Evolutionary conservation across 2,329 filamentous ascomycete species (phyloP), one percentile per base, ranked within the genome.

Genomic region (Alternaria longipes): DNA sequence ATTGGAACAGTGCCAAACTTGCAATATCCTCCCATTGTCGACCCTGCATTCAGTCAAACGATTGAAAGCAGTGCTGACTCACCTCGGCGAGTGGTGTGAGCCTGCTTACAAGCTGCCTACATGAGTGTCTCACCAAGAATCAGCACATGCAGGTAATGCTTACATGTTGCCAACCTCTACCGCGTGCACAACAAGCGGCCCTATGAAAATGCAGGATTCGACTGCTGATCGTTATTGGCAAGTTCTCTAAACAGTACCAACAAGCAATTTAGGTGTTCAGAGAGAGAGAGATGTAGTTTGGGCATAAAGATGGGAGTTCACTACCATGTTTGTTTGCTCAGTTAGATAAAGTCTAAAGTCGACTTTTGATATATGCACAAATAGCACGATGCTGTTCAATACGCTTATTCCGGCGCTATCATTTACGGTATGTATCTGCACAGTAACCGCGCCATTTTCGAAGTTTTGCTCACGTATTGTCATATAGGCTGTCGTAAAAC

Each of bases 1-100:
- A 12, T 22, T 11, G 18, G 40, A 42, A 12, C 40, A 11, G 38
- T n/a, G 38, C 38, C 38, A 40, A 0, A 20, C 9, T 4, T 7
- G 1, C 7, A 14, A 14, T 11, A 22, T 22, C n/a, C 20, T 42
- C 22, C 11, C 20, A 42, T 42, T 42, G 20, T 14, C 40, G 4
- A 42, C n/a, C 22, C 9, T 22, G 12, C 11, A 42, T 22, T 8
- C 5, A 22, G 24, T 22, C 2, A 42, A 11, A 9, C 11, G 30
- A 6, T 2, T 11, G n/a, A n/a, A 2, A 12, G 1, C 2, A 49
- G 16, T 6, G 4, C 18, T 24, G 14, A 2, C 2, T 1, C 18
- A 9, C 1, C 1, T 6, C 20, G 8, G 45, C 28, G 5, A 22
- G 5, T 14, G 5, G 34, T 18, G 0, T 32, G 1, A 16, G 18